phyloP scores from a whole-genome alignment of 2,329 filamentous ascomycete genomes.

The Neurospora crassa region DNA sequence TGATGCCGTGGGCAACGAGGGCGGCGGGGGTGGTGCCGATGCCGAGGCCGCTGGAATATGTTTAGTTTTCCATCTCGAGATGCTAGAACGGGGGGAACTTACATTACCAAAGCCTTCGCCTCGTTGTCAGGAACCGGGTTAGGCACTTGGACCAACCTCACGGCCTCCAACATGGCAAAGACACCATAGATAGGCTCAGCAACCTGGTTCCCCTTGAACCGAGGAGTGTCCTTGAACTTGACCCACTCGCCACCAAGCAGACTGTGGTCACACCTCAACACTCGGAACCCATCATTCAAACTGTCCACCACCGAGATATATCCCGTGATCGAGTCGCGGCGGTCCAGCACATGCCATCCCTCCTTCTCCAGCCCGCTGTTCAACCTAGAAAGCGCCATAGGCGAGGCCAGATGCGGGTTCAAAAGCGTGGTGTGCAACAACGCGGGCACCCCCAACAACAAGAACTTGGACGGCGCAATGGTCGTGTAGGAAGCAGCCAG shows the following conservation, averaged over 20 bases:
- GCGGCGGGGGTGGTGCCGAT: conserved; percentile 87
- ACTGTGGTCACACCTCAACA: conserved; percentile 89
- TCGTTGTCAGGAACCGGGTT: conserved; percentile 48
- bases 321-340: conserved; percentile 78
- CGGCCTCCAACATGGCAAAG: conserved; percentile 92
- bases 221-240: conserved; percentile 38
- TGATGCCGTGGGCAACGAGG: conserved; percentile 75
- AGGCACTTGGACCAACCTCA: conserved; percentile 63
- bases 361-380: conserved; percentile 56
- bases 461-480: conserved; percentile 57
- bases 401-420: conserved; percentile 64
- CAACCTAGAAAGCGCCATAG: conserved; percentile 48
- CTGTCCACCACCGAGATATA: conserved; percentile 89
- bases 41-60: conserved; percentile 60
- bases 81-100: conserved; percentile 35
- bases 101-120: conserved; percentile 79
- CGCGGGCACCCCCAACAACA: conserved; percentile 61
- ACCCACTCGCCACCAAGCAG: conserved; percentile 90
- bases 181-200: conserved; percentile 88
- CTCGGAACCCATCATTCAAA: conserved; percentile 57
- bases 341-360: conserved; percentile 68
- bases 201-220: conserved; percentile 41
- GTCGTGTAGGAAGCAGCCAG: conserved; percentile 56
- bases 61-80: too few relatives aligned
- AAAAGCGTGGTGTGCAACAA: conserved; percentile 59